These are phyloP conservation scores for Neopestalotiopsis rosae DNA, from an alignment of 2,329 filamentous ascomycete species.

Conservation along the genomic window DNA sequence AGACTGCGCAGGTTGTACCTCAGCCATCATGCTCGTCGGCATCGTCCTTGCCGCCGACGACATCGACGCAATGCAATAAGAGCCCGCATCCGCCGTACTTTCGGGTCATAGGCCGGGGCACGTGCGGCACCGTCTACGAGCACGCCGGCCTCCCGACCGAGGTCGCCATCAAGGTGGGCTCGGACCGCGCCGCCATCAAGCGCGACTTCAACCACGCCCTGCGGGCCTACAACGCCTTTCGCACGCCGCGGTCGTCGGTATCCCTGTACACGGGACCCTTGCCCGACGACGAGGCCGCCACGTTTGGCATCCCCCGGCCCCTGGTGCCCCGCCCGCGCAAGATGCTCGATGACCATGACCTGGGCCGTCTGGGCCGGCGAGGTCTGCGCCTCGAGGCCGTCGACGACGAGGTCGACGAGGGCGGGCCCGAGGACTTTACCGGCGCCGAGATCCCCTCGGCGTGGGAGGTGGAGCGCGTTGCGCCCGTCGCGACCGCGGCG, in stretches of 20 bases:
- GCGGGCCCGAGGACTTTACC: background rate
- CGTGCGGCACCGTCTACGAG: slow-evolving; percentile 12
- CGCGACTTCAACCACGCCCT: slow-evolving; percentile 3
- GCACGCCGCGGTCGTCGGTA: background rate
- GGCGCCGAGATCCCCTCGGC: slow-evolving; percentile 3
- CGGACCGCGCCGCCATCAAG: slow-evolving; percentile 2
- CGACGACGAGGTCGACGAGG: background rate
- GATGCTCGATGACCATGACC: slow-evolving; percentile 3
- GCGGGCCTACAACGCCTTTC: background rate
- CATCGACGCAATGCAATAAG: background rate
- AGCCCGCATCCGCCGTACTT: background rate
- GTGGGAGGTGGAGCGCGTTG: background rate
- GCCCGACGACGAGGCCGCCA: background rate
- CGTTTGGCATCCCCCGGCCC: background rate
- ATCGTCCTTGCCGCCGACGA: background rate
- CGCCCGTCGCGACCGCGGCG: background rate
- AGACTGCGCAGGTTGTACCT: background rate
- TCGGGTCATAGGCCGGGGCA: slow-evolving; percentile 4
- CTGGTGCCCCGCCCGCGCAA: slow-evolving; percentile 1
- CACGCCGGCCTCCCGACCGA: slow-evolving; percentile 2
- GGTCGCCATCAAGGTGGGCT: slow-evolving; percentile 10
- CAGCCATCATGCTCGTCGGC: no score
- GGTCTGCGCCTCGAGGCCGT: slow-evolving; percentile 3
- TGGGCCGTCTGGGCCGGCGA: background rate
- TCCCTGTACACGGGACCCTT: background rate